phyloP scores from a whole-genome alignment of 352 stramenopile genomes.

The Phytophthora gonapodyides region DNA sequence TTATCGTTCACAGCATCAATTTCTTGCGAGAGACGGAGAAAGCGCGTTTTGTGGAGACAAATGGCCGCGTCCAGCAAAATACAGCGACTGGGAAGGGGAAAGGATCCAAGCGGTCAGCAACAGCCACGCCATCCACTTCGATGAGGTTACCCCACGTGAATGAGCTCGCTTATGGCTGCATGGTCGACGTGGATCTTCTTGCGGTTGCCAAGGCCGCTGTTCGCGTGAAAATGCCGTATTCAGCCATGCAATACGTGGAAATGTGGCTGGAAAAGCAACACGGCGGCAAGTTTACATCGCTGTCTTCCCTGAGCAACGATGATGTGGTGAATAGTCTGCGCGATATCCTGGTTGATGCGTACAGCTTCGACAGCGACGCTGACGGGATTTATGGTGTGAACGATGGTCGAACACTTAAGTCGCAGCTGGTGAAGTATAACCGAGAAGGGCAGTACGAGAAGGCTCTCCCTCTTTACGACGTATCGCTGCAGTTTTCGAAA shows the following conservation, averaged over 20 bases:
- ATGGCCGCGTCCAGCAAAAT: conserved; percentile 35
- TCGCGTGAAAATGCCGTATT: conserved; percentile 85
- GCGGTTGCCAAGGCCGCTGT: conserved; percentile 68
- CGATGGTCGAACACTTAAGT: conserved; percentile 68
- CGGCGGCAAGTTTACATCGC: conserved; percentile 48
- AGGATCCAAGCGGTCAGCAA: conserved; percentile 22
- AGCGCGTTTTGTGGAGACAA: conserved; percentile 67
- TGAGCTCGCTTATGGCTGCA: conserved; percentile 53
- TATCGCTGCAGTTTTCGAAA: conserved; percentile 60
- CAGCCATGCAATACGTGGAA: conserved; percentile 90
- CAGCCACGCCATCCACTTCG: neutral
- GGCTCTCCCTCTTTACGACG: conserved; percentile 76
- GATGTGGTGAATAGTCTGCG: conserved; percentile 43
- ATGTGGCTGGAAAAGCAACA: conserved; percentile 79
- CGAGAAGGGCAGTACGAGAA: conserved; percentile 63
- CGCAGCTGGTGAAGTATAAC: conserved; percentile 76
- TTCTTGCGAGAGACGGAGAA: conserved; percentile 85
- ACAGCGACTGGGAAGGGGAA: conserved; percentile 16
- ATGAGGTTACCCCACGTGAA: conserved; percentile 18
- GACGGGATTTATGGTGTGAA: conserved; percentile 84
- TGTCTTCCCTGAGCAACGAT: conserved; percentile 37
- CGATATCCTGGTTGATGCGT: conserved; percentile 67
- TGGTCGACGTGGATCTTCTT: conserved; percentile 68
- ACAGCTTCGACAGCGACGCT: conserved; percentile 62
- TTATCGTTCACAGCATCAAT: conserved; percentile 79